Conservation (phyloP, 768 basidiomycete genomes). For the Plicaturopsis crispa region DNA sequence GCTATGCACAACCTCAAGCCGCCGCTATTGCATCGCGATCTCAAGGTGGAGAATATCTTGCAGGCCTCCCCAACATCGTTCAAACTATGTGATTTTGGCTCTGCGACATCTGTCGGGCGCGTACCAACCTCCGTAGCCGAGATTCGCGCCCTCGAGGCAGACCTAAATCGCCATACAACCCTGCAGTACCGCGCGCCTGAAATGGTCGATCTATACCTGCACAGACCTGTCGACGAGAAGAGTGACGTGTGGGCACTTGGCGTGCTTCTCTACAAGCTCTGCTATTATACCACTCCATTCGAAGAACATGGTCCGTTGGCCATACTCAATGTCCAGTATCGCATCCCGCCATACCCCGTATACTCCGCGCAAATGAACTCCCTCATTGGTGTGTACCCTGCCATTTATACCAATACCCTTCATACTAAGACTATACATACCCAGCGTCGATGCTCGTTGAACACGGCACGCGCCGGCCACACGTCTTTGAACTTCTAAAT, state of each 20-base stretch:
- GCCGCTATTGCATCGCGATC: constrained; percentile 89
- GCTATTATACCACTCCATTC: constrained; percentile 99
- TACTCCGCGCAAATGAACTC: constrained; percentile 81
- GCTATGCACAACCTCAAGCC: constrained; percentile 93
- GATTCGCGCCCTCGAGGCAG: constrained; percentile 80
- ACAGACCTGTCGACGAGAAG: constrained; percentile 85
- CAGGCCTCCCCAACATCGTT: constrained; percentile 77
- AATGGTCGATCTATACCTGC: constrained; percentile 88
- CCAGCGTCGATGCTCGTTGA: constrained; percentile 90
- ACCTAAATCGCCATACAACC: constrained; percentile 92
- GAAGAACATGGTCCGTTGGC: constrained; percentile 97
- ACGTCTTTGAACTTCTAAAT: constrained; percentile 78
- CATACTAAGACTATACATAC: constrained; percentile 5
- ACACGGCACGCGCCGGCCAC: constrained; percentile 78
- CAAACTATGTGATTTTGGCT: constrained; percentile 98
- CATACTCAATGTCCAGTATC: constrained; percentile 94
- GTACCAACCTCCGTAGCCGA: constrained; percentile 77
- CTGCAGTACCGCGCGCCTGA: constrained; percentile 98
- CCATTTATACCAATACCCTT: constrained; percentile 8
- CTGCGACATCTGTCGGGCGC: constrained; percentile 65
- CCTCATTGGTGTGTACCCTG: constrained; percentile 55
- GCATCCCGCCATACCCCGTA: constrained; percentile 80
- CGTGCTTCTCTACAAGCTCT: constrained; percentile 94
- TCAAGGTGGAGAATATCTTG: constrained; percentile 98
- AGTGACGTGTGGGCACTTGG: constrained; percentile 98